Evolutionary conservation across 441 rosid species (phyloP).

Genomic region (Jatropha podagrica): DNA sequence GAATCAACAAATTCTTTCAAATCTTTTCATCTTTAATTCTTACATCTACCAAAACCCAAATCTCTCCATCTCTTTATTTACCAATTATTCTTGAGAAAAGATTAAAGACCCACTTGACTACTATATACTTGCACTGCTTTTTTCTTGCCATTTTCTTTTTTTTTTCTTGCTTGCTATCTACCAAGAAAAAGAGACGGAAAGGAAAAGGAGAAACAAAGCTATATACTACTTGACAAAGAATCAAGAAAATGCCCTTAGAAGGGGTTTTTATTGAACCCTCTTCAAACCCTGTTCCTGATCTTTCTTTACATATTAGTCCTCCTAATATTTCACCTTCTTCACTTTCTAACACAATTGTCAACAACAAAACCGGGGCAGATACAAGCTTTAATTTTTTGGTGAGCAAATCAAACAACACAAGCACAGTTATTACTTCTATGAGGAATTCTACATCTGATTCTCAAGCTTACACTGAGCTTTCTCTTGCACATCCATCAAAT

Average conservation of each 20-base stretch:
- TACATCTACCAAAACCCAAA: neutral
- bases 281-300: conserved; percentile 65
- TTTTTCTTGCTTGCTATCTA: conserved; percentile 4
- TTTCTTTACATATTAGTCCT: conserved; percentile 74
- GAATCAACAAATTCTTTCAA: conserved; percentile 14
- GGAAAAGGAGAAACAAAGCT: neutral
- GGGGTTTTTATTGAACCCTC: conserved; percentile 55
- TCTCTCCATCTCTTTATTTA: neutral
- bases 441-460: conserved; percentile 20
- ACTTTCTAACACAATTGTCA: conserved; percentile 1
- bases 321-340: conserved; percentile 41
- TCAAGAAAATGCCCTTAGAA: conserved; percentile 47
- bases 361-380: conserved; percentile 9
- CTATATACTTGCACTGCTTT: conserved; percentile 20
- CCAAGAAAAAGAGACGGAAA: neutral
- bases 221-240: conserved; percentile 6
- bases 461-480: conserved; percentile 55
- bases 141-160: conserved; percentile 21
- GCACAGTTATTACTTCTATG: conserved; percentile 8
- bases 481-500: conserved; percentile 49
- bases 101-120: conserved; percentile 31
- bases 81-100: neutral
- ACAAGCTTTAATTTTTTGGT: conserved; percentile 23
- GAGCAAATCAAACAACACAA: conserved; percentile 19
- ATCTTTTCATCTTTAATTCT: conserved; percentile 12